phyloP scores from a whole-genome alignment of 78 protist genomes.

The Dictyostelium firmibasis region DNA sequence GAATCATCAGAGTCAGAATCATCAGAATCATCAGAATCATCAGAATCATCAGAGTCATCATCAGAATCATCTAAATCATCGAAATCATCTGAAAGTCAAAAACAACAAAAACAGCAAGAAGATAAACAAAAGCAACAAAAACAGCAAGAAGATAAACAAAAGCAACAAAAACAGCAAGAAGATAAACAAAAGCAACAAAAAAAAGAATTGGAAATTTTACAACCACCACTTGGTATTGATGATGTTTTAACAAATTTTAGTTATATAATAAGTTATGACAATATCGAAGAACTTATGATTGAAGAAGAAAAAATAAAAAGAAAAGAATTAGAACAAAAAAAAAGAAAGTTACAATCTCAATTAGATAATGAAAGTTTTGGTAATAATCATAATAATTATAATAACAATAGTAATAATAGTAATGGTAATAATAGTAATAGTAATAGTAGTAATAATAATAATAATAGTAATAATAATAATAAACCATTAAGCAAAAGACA shows the following conservation, averaged over 20 bases:
- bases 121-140: neutral
- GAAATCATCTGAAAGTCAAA: neutral
- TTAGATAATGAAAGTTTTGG: neutral
- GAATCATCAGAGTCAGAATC: neutral
- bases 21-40: neutral
- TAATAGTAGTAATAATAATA: neutral
- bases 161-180: neutral
- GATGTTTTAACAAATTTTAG: conserved; percentile 3
- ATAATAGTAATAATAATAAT: neutral
- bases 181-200: neutral
- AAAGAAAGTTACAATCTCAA: conserved; percentile 1
- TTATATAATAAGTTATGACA: neutral
- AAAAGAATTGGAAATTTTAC: neutral
- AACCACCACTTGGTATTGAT: neutral
- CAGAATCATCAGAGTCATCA: neutral
- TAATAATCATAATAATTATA: neutral
- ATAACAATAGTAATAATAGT: neutral
- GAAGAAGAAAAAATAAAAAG: neutral
- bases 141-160: neutral
- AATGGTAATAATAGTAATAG: neutral
- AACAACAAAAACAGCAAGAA: neutral
- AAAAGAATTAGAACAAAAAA: neutral
- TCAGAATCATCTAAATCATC: neutral
- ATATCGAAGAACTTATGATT: neutral
- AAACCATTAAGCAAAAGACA: neutral